These are phyloP conservation scores for Nothophoma quercina DNA, from an alignment of 2,329 filamentous ascomycete species.

Conservation along the genomic window DNA sequence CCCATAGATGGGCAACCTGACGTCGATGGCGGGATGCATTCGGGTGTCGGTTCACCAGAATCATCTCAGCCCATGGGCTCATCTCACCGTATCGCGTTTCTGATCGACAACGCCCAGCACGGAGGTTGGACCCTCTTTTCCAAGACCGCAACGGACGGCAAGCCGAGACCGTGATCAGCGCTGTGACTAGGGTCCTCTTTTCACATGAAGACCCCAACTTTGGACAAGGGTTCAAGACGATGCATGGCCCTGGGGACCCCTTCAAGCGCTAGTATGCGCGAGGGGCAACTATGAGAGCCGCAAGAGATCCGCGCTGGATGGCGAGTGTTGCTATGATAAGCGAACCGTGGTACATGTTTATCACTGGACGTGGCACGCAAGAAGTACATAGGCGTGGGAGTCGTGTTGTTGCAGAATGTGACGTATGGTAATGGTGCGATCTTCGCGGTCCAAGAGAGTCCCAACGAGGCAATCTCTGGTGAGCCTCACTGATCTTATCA, in stretches of 20 bases:
- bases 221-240: slow-evolving; percentile 5
- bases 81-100: slow-evolving; percentile 8
- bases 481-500: background rate
- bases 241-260: background rate
- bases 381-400: background rate
- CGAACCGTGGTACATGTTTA: background rate
- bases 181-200: slow-evolving; percentile 8
- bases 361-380: background rate
- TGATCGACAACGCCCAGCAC: slow-evolving; percentile 11
- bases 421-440: background rate
- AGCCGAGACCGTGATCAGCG: slow-evolving; percentile 15
- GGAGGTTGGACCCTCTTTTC: slow-evolving; percentile 13
- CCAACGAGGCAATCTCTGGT: slow-evolving; percentile 1
- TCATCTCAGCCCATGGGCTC: slow-evolving; percentile 14
- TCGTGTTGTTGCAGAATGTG: slow-evolving; percentile 7
- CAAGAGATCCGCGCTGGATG: slow-evolving; percentile 13
- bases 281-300: slow-evolving; percentile 14
- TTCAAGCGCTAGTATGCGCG: slow-evolving; percentile 1
- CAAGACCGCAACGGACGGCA: slow-evolving; percentile 9
- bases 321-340: background rate
- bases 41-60: background rate
- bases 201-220: slow-evolving; percentile 17
- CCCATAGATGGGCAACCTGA: too few relatives aligned
- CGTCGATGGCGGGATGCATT: slow-evolving; percentile 9
- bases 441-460: background rate